Percentiles rank a stretch among this genome's conserved stretches.
These are phyloP conservation scores for Geosmithia morbida DNA, from an alignment of 2,329 filamentous ascomycete genomes.

Conservation along the genomic window DNA sequence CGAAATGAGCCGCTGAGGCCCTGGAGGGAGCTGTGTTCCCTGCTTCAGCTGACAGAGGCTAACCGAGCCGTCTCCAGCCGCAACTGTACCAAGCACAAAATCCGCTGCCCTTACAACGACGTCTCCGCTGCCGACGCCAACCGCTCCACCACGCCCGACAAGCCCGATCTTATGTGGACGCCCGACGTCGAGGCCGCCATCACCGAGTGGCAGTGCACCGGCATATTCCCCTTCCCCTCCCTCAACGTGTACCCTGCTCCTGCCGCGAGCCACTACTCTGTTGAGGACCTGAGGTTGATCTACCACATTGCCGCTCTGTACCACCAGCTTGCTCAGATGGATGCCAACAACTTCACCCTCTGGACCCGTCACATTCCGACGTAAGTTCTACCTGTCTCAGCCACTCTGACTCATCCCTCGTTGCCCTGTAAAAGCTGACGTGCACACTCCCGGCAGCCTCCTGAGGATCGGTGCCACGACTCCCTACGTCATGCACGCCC, in stretches of 20 bases:
- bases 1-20: background rate
- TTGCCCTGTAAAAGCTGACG: background rate
- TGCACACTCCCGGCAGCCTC: constrained; percentile 7
- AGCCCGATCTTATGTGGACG: constrained; percentile 67
- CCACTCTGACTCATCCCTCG: no score
- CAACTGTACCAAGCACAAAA: constrained; percentile 98
- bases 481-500: constrained; percentile 84
- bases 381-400: no score
- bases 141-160: constrained; percentile 44
- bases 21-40: no score
- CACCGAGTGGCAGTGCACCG: constrained; percentile 70
- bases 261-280: constrained; percentile 56
- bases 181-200: constrained; percentile 72
- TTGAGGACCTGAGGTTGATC: constrained; percentile 73
- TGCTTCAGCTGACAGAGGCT: no score
- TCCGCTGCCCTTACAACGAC: constrained; percentile 96
- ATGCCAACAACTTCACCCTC: constrained; percentile 72
- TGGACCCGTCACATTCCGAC: constrained; percentile 90
- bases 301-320: constrained; percentile 83
- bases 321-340: constrained; percentile 61
- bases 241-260: constrained; percentile 62
- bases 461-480: constrained; percentile 70
- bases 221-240: constrained; percentile 56
- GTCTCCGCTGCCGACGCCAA: constrained; percentile 50
- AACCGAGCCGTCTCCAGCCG: constrained; percentile 39